phyloP scores from a whole-genome alignment of 2,329 filamentous ascomycete species.

The Escovopsis weberi region DNA sequence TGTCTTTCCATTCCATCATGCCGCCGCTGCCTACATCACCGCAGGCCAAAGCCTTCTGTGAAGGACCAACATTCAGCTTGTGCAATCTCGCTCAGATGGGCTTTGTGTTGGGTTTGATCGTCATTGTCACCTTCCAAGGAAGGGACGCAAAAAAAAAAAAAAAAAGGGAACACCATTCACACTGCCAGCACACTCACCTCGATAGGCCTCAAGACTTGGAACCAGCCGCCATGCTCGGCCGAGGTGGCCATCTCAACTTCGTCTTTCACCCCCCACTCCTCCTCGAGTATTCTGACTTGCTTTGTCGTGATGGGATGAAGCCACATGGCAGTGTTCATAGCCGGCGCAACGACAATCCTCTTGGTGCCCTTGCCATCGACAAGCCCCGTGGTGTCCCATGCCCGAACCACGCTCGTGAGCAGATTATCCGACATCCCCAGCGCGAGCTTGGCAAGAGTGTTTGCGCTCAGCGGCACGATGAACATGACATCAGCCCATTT shows the following conservation, averaged over 20 bases:
- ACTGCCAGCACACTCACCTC: background rate
- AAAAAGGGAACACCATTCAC: too few relatives aligned
- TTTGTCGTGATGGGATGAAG: constrained; percentile 63
- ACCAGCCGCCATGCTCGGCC: constrained; percentile 13
- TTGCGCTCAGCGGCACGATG: constrained; percentile 70
- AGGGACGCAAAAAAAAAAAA: too few relatives aligned
- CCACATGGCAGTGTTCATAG: constrained; percentile 92
- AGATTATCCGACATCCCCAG: constrained; percentile 67
- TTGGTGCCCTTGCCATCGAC: constrained; percentile 41
- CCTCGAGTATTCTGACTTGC: constrained; percentile 54
- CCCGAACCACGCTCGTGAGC: constrained; percentile 58
- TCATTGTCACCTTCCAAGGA: too few relatives aligned
- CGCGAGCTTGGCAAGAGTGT: constrained; percentile 71
- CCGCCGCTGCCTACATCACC: constrained; percentile 70
- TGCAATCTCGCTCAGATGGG: too few relatives aligned
- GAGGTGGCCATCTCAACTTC: constrained; percentile 6
- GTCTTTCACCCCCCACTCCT: constrained; percentile 52
- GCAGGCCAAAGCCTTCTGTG: constrained; percentile 67
- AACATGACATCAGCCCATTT: constrained; percentile 64
- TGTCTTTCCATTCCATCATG: constrained; percentile 68
- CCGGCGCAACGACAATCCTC: constrained; percentile 60
- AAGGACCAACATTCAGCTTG: background rate
- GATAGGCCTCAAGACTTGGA: constrained; percentile 58
- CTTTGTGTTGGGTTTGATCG: too few relatives aligned
- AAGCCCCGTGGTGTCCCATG: constrained; percentile 67